Conservation (phyloP, 2,329 filamentous ascomycete species). For the Penicillium rolfsii region DNA sequence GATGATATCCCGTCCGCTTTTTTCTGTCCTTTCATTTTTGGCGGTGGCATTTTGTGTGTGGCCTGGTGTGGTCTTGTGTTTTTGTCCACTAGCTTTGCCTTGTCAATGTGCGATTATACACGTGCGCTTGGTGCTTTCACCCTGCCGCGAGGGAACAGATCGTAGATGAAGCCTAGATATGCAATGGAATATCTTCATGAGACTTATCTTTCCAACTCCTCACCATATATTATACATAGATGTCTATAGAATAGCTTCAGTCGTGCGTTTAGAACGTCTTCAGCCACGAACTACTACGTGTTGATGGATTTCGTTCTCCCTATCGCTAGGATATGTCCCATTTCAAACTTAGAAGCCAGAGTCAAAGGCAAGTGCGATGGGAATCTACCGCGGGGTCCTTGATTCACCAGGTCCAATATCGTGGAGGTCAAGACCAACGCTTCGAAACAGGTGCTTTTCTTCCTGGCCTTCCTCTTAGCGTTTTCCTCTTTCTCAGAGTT, state of each 20-base stretch:
- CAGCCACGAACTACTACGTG: neutral
- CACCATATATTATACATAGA: neutral
- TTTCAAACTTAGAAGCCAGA: too few relatives aligned
- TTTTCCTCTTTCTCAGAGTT: too few relatives aligned
- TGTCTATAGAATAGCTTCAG: neutral
- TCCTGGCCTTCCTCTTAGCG: too few relatives aligned
- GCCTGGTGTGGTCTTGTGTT: neutral
- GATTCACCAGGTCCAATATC: too few relatives aligned
- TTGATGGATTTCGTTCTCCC: neutral
- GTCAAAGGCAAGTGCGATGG: too few relatives aligned
- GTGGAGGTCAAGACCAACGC: too few relatives aligned
- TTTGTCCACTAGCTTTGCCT: constrained; percentile 9
- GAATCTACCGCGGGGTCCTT: too few relatives aligned
- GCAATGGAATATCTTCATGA: neutral
- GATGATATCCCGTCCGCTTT: constrained; percentile 18
- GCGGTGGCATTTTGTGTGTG: constrained; percentile 3
- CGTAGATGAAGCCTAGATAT: neutral
- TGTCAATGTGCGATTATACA: constrained; percentile 14
- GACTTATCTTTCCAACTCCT: neutral
- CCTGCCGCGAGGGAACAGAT: neutral
- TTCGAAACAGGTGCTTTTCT: too few relatives aligned
- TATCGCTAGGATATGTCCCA: neutral
- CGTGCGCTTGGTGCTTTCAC: neutral
- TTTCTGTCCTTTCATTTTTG: neutral
- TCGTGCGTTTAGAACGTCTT: too few relatives aligned